Percentiles rank a stretch among this genome's conserved stretches.
Conservation (phyloP, 169 alveolate genomes). For the Cryptosporidium felis region DNA sequence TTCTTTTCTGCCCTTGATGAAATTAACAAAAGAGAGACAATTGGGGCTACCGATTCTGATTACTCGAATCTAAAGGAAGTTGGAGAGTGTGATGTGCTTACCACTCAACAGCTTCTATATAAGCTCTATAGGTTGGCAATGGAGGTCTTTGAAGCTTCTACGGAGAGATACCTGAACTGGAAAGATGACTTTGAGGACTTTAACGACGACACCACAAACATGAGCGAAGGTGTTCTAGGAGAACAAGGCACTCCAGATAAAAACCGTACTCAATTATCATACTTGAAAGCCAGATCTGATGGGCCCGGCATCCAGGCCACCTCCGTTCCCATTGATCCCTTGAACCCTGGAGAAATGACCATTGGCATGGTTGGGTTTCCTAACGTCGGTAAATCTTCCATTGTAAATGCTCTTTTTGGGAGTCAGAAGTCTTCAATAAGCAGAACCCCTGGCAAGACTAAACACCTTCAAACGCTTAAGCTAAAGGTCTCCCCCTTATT, state of each 20-base stretch:
- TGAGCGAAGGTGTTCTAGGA: not conserved
- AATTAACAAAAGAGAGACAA: constrained; percentile 51
- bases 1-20: constrained; percentile 91
- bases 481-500: constrained; percentile 74
- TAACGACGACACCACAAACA: not conserved
- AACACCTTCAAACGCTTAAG: constrained; percentile 93
- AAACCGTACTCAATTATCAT: too few species aligned
- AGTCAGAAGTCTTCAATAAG: constrained; percentile 94
- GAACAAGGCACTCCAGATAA: too few species aligned
- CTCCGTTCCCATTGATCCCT: constrained; percentile 45
- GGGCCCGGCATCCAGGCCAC: too few species aligned
- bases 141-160: not conserved
- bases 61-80: not conserved
- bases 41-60: not conserved
- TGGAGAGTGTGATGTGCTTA: constrained; percentile 21
- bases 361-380: constrained; percentile 99
- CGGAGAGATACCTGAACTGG: not conserved
- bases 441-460: constrained; percentile 97
- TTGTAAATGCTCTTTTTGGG: constrained; percentile 94
- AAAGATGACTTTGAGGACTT: not conserved
- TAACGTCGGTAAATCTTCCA: constrained; percentile 99
- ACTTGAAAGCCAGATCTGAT: too few species aligned
- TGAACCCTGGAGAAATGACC: constrained; percentile 72
- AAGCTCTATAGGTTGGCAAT: constrained; percentile 1
- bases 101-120: constrained; percentile 14